Base-by-base conservation (phyloP, 73 alveolate species). In the Paramecium bursaria region DNA sequence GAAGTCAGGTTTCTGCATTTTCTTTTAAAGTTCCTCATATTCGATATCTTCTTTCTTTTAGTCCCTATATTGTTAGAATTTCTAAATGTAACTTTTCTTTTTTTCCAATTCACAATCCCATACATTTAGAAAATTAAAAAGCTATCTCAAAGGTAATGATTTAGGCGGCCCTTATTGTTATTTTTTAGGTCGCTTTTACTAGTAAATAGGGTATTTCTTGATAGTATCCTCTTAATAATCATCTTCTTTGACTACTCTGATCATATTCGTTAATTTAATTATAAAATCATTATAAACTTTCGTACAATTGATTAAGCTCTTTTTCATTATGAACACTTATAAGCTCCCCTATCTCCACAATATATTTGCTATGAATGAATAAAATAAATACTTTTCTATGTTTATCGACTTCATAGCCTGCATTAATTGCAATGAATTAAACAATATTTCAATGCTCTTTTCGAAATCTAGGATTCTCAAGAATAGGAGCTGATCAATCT, bases 1-100 rank as follows among this genome's bases (percentile, higher is more conserved):
- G n/a, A 67, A 67, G 27, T 67, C 82, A 25, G 82, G 82, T 19
- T 67, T 67, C 22, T 39, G 33, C 82, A 67, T 67, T 26, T 67
- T 33, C 27, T 67, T 67, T 27, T 67, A 53, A 35, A 67, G 33
- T 67, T 67, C 82, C 13, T 67, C 82, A 53, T 39, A 35, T 67
- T 67, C 82, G n/a, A 67, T 67, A 10, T 53, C 44, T 23, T 67
- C 60, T 27, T 42, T 67, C 44, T 67, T 67, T 33, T 35, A 35
- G 1, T 25, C 25, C 2, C 33, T 7, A 67, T 22, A 67, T 15
- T 33, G 53, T 25, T 67, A 39, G 61, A 67, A 67, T 14, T 67
- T 7, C 9, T 23, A 14, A 10, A 67, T 11, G 44, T 67, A 67
- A 7, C 44, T 42, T 2, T 67, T 53, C 44, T 47, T 39, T 35